These are phyloP conservation scores for Hygrophoropsis aurantiaca DNA, from an alignment of 768 basidiomycete genomes.

Conservation along the genomic window DNA sequence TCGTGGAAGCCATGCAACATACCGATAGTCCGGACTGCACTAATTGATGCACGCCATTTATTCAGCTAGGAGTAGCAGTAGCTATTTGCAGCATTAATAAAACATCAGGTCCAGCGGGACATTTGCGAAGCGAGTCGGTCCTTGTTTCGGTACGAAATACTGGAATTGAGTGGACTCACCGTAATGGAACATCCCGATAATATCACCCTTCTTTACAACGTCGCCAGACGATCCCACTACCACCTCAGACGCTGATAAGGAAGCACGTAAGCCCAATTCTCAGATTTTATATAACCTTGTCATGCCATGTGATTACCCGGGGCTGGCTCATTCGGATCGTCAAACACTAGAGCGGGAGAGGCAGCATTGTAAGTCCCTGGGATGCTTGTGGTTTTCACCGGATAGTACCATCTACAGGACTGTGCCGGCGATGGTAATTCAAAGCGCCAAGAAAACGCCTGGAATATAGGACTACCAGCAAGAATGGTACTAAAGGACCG, in stretches of 20 bases:
- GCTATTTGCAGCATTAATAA: too few relatives aligned
- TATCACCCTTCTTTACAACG: constrained; percentile 51
- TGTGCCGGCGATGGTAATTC: constrained; percentile 65
- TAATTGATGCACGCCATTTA: too few relatives aligned
- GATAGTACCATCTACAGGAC: constrained; percentile 50
- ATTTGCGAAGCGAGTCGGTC: constrained; percentile 13
- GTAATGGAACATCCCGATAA: constrained; percentile 65
- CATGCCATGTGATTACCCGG: constrained; percentile 24
- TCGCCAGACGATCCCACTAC: constrained; percentile 63
- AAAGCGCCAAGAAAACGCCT: constrained; percentile 56
- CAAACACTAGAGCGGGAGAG: constrained; percentile 23
- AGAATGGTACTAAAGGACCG: constrained; percentile 39
- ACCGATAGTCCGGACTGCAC: too few relatives aligned
- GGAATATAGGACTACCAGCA: constrained; percentile 51
- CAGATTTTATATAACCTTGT: constrained; percentile 46
- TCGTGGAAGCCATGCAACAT: too few relatives aligned
- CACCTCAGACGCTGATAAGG: constrained; percentile 60
- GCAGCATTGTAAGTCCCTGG: constrained; percentile 53
- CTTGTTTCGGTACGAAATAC: constrained; percentile 40
- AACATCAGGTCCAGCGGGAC: too few relatives aligned
- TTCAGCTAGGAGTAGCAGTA: too few relatives aligned
- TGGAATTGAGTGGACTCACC: constrained; percentile 52
- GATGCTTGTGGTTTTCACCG: constrained; percentile 39
- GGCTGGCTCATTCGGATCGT: constrained; percentile 20
- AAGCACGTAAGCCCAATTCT: constrained; percentile 58